These are phyloP conservation scores for Hamamelis virginiana DNA, from an alignment of 164 flowering plant species.

Conservation along the genomic window DNA sequence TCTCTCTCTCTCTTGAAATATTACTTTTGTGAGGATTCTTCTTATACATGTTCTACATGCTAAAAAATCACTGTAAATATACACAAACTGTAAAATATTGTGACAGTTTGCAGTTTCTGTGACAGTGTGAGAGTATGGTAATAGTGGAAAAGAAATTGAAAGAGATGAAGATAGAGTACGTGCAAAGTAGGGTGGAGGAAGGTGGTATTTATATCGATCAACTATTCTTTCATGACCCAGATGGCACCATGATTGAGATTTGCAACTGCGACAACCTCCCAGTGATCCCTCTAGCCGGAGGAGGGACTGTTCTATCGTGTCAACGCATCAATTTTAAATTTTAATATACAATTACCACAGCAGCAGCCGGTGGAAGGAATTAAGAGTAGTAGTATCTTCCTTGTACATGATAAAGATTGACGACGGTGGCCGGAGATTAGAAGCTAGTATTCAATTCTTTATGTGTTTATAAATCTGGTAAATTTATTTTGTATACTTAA, in stretches of 20 bases:
- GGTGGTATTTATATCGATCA: constrained; percentile 43
- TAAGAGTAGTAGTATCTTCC: no score
- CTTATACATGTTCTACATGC: no score
- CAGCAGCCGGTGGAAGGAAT: no score
- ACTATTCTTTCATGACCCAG: constrained; percentile 53
- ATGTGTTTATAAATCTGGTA: no score
- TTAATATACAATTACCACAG: not conserved
- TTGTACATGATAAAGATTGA: not conserved
- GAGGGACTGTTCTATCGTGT: constrained; percentile 10
- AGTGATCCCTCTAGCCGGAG: constrained; percentile 29
- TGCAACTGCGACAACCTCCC: constrained; percentile 53
- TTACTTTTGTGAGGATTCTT: no score
- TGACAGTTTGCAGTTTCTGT: not conserved
- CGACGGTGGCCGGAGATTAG: no score
- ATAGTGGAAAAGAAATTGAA: constrained; percentile 36
- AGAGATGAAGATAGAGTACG: constrained; percentile 37
- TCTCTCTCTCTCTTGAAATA: constrained; percentile 9
- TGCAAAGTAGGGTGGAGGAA: constrained; percentile 31
- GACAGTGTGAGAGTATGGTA: constrained; percentile 44
- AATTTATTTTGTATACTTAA: no score
- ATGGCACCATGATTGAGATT: constrained; percentile 46
- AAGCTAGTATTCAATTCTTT: no score
- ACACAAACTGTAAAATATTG: not conserved
- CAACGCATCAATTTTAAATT: constrained; percentile 11
- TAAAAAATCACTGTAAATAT: no score